These are phyloP conservation scores for Starmerella khaoyaiensis DNA, from an alignment of 805 yeast species.

Conservation along the genomic window DNA sequence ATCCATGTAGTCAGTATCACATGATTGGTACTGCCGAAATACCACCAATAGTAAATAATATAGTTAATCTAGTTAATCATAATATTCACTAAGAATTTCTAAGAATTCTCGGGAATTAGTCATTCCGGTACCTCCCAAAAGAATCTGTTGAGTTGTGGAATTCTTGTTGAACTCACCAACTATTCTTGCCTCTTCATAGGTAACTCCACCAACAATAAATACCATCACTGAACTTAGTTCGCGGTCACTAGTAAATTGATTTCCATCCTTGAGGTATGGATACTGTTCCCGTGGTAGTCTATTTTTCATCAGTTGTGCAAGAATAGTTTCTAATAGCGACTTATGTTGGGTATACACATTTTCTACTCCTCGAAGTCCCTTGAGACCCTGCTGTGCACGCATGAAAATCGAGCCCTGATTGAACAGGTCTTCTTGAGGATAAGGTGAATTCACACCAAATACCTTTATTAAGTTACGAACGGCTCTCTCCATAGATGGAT, in stretches of 20 bases:
- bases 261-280: conserved; percentile 34
- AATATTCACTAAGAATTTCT: conserved; percentile 3
- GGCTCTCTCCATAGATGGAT: conserved; percentile 27
- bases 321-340: conserved; percentile 49
- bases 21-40: no score
- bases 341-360: conserved; percentile 78
- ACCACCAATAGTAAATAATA: no score
- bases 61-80: not conserved
- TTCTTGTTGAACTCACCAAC: conserved; percentile 54
- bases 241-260: conserved; percentile 18
- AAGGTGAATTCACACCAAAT: conserved; percentile 31
- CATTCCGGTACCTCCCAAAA: conserved; percentile 67
- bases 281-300: conserved; percentile 31
- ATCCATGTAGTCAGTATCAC: no score
- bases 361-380: conserved; percentile 33
- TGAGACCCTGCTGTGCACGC: conserved; percentile 33
- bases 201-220: conserved; percentile 65
- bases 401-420: conserved; percentile 30
- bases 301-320: conserved; percentile 33
- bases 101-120: conserved; percentile 14
- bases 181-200: conserved; percentile 82
- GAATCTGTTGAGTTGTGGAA: conserved; percentile 43
- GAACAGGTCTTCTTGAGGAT: conserved; percentile 35
- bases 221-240: conserved; percentile 28
- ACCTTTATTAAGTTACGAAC: conserved; percentile 35